Conservation (phyloP, 2,329 filamentous ascomycete genomes). For the Thielaviopsis musarum region DNA sequence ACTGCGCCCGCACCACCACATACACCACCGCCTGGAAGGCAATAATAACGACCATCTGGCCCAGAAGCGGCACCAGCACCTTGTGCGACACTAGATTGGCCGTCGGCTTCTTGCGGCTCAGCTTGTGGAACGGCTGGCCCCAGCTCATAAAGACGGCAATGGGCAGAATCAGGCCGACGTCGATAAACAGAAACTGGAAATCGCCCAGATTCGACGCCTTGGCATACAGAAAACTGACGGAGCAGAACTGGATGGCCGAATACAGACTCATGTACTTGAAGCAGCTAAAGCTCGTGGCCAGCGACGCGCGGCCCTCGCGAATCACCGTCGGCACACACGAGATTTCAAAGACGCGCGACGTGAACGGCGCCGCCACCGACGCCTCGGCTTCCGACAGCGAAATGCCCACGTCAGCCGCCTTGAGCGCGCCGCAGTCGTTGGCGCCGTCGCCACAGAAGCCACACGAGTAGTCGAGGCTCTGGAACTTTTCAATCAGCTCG, state of each 20-base stretch:
- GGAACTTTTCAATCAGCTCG: constrained; percentile 90
- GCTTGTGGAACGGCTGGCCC: constrained; percentile 64
- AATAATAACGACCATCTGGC: constrained; percentile 73
- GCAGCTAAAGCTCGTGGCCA: constrained; percentile 98
- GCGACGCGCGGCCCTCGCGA: constrained; percentile 77
- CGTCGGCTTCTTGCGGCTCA: constrained; percentile 75
- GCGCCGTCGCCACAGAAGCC: constrained; percentile 96
- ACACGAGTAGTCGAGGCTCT: constrained; percentile 86
- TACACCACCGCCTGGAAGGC: constrained; percentile 60
- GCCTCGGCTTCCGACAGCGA: constrained; percentile 95
- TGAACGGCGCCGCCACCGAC: constrained; percentile 95
- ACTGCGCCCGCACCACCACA: constrained; percentile 55
- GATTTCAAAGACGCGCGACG: constrained; percentile 88
- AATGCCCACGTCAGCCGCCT: constrained; percentile 93
- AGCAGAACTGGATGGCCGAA: constrained; percentile 97
- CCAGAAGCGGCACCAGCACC: constrained; percentile 73
- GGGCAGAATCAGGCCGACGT: constrained; percentile 77
- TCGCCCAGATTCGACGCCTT: constrained; percentile 89
- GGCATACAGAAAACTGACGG: constrained; percentile 90
- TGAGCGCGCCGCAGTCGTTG: constrained; percentile 92
- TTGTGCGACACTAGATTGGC: constrained; percentile 86
- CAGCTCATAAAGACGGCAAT: constrained; percentile 99
- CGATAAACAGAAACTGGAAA: constrained; percentile 96
- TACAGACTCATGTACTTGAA: constrained; percentile 99
- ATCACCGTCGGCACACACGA: constrained; percentile 89